phyloP scores from a whole-genome alignment of 352 stramenopile species.

The Globisporangium spiculum region DNA sequence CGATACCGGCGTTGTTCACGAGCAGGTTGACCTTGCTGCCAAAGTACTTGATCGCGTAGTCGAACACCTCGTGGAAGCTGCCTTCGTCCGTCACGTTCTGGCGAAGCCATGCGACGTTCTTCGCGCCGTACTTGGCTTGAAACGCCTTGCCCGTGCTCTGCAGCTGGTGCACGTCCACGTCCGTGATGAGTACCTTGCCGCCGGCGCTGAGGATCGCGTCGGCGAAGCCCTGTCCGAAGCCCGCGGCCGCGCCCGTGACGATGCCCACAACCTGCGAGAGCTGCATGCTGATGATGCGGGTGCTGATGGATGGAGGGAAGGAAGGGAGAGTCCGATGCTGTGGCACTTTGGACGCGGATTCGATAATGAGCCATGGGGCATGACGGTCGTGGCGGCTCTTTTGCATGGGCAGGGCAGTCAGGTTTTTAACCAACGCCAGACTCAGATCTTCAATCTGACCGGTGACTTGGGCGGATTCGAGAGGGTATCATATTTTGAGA shows the following conservation, averaged over 20 bases:
- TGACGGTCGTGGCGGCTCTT: background rate
- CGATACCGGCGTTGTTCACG: constrained; percentile 81
- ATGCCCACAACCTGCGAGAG: constrained; percentile 57
- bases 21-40: constrained; percentile 61
- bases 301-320: background rate
- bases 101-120: constrained; percentile 56
- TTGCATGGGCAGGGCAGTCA: background rate
- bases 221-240: constrained; percentile 68
- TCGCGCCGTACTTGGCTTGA: constrained; percentile 41
- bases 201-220: constrained; percentile 45
- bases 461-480: background rate
- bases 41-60: constrained; percentile 60
- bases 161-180: constrained; percentile 64
- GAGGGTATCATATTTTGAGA: background rate
- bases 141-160: constrained; percentile 57
- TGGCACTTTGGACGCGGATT: background rate
- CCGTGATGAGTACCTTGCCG: constrained; percentile 74
- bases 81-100: constrained; percentile 72
- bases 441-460: background rate
- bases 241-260: constrained; percentile 62
- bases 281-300: constrained; percentile 41
- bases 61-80: constrained; percentile 61
- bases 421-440: background rate
- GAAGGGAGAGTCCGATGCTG: background rate
- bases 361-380: background rate